Base-by-base conservation (phyloP, 192 early-diverging fungal species). In the Haplosporangium gracile region DNA sequence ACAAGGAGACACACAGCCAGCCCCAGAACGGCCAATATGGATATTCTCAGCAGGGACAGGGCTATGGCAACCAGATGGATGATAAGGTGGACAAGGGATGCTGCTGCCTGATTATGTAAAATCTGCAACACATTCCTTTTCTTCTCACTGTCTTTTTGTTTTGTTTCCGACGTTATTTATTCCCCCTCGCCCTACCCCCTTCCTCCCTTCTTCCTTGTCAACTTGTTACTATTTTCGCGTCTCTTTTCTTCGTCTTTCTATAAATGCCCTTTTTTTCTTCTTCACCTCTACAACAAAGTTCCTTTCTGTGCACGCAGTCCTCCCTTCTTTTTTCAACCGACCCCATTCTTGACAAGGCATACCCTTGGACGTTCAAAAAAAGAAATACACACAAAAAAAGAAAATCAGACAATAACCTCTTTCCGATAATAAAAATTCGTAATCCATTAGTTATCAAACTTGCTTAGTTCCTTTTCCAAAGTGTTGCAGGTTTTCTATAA, bases 1-100 rank as follows among this genome's bases (percentile, higher is more conserved):
- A 96, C 86, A 95, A 93, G 86, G 95, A 96, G 83, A 91, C 89
- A 53, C 87, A 90, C 69, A 91, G 86, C 88, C 90, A 76, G 49
- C 80, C 63, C 49, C 78, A 76, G 87, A 85, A 78, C 57, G 83
- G 85, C 43, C 88, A 71, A 7, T 80, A 76, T 24, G 91, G 91
- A 55, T 86, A 86, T 72, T 83, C 82, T 15, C 85, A 86, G 42
- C 80, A 81, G 55, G 89, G 88, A 69, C 84, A 83, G 73, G 85
- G 85, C 40, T 85, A 81, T 70, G 82, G 82, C 72, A 86, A 68
- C 68, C 78, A 88, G 70, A 80, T 80, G 79, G 75, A 85, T 16
- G 77, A 83, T 42, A 75, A 81, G 71, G 82, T 82, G 36, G 85
- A 91, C 24, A 85, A 90, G 65, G 92, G 93, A 20, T 94, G 93